Evolutionary conservation across 768 basidiomycete genomes (phyloP), one percentile per base, ranked within the genome.

Genomic region (Boletus barrowsii): DNA sequence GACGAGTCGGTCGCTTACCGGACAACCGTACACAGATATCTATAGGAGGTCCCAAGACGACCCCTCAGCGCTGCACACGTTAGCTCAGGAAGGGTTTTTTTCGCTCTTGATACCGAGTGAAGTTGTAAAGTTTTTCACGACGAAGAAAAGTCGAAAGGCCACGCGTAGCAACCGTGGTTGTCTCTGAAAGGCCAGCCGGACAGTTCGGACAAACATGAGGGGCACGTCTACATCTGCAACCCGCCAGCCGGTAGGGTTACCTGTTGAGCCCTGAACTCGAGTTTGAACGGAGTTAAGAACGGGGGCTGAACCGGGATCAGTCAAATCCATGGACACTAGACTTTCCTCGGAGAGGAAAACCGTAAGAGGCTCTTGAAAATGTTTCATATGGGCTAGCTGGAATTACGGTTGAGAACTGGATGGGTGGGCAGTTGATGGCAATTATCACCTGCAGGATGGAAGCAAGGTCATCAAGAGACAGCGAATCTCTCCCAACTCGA

Each of bases 361-460:
- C 4, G 79, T 75, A 14, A 88, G 67, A 0, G 84, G 83, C 24
- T 88, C 81, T 26, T 77, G 76, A 58, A 88, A 89, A 66, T 92
- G 89, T 56, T 87, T 87, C 66, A 90, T 67, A 62, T 89, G 75
- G 0, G 75, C 74, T 3, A 90, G 71, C 86, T 90, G 24, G 13
- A 18, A 57, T 14, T 41, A 46, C 14, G 42, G 10, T 17, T 49
- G 32, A 57, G 51, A 46, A 41, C 33, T 3, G 20, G 20, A 35
- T 17, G 5, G 7, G 3, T 11, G 1, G 33, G 17, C 10, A n/a
- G 13, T 37, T 4, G 35, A 43, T 4, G 18, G 49, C 15, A n/a
- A 32, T 29, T 42, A 70, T 52, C 54, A 86, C 87, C 73, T 90
- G 88, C 6, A 92, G 64, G 33, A 83, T 76, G 8, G 81, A 83